Base-by-base conservation (phyloP, 202 grass and related monocot species). In the Elaeis oleifera region DNA sequence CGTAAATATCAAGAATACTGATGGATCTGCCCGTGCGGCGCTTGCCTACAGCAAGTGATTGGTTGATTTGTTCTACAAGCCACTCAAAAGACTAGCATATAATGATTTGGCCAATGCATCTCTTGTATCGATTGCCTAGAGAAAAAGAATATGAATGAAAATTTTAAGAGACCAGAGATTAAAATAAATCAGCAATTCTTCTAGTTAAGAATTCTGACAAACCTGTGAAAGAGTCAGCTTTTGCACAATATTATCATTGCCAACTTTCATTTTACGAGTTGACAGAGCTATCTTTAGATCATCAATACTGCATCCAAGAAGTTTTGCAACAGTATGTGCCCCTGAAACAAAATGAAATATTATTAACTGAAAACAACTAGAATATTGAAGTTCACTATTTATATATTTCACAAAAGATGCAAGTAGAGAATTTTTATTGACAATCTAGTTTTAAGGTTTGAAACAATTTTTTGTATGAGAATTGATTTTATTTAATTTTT, bases 1-100 rank as follows among this genome's bases (percentile, higher is more conserved):
- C 94, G 74, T 94, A 99, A 50, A 99, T 99, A 84, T 99, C 94
- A 55, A 99, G 81, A 89, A 99, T 99, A 73, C 82, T 89, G 70
- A 99, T 99, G 82, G 85, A 94, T 84, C 77, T 78, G 50, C 87
- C 78, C 57, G 77, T 73, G 17, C 5, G 54, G 62, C 66, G 68
- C 26, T 82, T 99, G 23, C 83, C 75, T 0, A 61, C 74, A 78
- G 81, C 80, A 86, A 99, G 80, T 66, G 85, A 84, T 16, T 61
- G 70, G 50, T 99, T 94, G 71, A 94, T 89, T 81, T 84, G 79
- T 58, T 89, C 94, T 24, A 99, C 80, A 19, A 84, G 72, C 88
- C 94, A 99, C 48, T 99, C 77, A 85, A 99, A 56, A 99, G 76
- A 67, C 80, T 82, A 25, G 82, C 77, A 36, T 99, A 99, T 60